Conservation (phyloP, 495 filamentous ascomycete genomes). For the Chaetomidium leptoderma region DNA sequence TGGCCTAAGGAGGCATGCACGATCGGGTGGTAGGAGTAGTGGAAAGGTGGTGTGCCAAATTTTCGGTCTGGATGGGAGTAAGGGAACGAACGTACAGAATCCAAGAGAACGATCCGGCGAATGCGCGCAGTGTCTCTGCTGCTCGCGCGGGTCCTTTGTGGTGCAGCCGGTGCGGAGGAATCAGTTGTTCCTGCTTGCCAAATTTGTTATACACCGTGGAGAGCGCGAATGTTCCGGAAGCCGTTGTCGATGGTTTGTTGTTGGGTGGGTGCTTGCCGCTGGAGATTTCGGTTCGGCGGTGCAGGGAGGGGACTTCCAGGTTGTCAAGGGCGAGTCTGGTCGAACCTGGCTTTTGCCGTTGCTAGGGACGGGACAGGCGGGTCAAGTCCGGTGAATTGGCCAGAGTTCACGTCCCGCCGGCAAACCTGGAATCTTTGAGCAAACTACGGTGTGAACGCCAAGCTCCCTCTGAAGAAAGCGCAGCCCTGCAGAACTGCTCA, state of each 20-base stretch:
- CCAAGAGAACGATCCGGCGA: constrained; percentile 7
- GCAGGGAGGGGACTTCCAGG: background rate
- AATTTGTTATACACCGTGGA: background rate
- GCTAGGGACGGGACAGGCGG: too few species aligned
- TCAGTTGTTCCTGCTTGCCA: background rate
- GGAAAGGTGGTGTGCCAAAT: background rate
- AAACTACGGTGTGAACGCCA: background rate
- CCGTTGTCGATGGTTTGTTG: constrained; percentile 5
- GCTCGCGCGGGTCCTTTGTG: background rate
- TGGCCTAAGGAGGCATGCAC: background rate
- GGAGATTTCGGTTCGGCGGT: constrained; percentile 12
- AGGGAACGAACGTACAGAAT: constrained; percentile 8
- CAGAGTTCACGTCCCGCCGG: too few species aligned
- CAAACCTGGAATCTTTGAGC: too few species aligned
- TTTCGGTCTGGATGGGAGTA: background rate
- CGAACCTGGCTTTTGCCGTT: background rate
- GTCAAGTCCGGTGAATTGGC: too few species aligned
- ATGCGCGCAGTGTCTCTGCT: background rate
- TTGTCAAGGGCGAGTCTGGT: constrained; percentile 1
- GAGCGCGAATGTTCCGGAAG: background rate
- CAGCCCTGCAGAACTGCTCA: background rate
- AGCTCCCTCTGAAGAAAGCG: background rate
- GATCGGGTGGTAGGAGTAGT: background rate
- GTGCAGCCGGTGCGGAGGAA: background rate
- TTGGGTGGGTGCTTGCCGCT: background rate